Evolutionary conservation across 768 basidiomycete species (phyloP).

Genomic region (Dendrothele bispora): DNA sequence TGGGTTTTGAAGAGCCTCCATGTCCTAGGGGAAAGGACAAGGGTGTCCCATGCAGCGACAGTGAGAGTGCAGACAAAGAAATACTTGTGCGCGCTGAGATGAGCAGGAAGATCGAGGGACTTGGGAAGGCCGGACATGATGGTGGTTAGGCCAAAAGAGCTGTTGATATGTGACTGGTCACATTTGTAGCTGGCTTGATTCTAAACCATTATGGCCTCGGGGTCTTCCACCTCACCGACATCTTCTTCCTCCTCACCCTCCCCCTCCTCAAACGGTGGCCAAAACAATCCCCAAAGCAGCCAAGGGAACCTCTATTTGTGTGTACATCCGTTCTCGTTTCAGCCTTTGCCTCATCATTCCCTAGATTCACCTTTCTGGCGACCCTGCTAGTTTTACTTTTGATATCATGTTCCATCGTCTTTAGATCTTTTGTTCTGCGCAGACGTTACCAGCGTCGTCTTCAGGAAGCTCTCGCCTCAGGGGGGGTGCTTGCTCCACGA

Average conservation of each 20-base stretch:
- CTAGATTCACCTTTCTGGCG: slow-evolving; percentile 70
- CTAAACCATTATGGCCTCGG: too few relatives aligned
- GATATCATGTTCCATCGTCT: slow-evolving; percentile 62
- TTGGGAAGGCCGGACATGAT: slow-evolving; percentile 51
- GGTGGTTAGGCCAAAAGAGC: slow-evolving; percentile 15
- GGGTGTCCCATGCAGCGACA: slow-evolving; percentile 87
- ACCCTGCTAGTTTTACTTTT: slow-evolving; percentile 68
- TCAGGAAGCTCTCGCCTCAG: slow-evolving; percentile 52
- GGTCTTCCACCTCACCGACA: too few relatives aligned
- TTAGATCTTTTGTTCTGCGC: slow-evolving; percentile 62
- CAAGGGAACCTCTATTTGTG: slow-evolving; percentile 48
- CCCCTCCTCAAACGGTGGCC: too few relatives aligned
- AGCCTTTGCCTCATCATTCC: slow-evolving; percentile 5
- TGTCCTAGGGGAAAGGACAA: slow-evolving; percentile 78
- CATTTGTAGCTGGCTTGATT: neutral
- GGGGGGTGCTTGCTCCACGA: slow-evolving; percentile 43
- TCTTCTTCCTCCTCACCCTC: neutral
- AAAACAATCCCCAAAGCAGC: too few relatives aligned
- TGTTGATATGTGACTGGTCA: too few relatives aligned
- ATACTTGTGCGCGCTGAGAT: slow-evolving; percentile 84
- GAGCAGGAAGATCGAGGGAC: slow-evolving; percentile 73
- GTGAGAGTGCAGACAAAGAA: slow-evolving; percentile 89
- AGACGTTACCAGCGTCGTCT: slow-evolving; percentile 54
- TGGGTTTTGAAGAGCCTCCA: slow-evolving; percentile 66
- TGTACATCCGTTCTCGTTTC: slow-evolving; percentile 13